Evolutionary conservation across 2,329 filamentous ascomycete species (phyloP).

Genomic region (Alternaria tenuissima): DNA sequence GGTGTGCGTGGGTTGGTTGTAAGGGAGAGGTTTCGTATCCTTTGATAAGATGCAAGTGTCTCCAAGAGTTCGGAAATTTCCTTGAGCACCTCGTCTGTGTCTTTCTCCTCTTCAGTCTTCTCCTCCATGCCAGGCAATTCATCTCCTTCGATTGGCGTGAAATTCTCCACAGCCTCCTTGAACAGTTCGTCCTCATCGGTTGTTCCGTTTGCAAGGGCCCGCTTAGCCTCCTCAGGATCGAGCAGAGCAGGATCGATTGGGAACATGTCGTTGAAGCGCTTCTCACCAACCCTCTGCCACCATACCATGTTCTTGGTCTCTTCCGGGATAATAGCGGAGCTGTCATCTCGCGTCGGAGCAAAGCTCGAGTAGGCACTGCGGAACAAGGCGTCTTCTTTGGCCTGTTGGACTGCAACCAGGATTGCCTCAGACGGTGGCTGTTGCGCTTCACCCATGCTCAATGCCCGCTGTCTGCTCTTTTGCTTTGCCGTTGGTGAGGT

Average conservation of each 20-base stretch:
- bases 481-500: slow-evolving; percentile 70
- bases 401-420: slow-evolving; percentile 58
- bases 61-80: slow-evolving; percentile 80
- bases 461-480: slow-evolving; percentile 75
- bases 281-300: slow-evolving; percentile 77
- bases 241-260: slow-evolving; percentile 60
- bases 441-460: slow-evolving; percentile 71
- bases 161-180: slow-evolving; percentile 51
- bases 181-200: slow-evolving; percentile 47
- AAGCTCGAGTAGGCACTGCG: slow-evolving; percentile 81
- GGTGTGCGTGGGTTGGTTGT: slow-evolving; percentile 71
- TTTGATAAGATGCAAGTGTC: slow-evolving; percentile 79
- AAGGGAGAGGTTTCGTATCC: slow-evolving; percentile 76
- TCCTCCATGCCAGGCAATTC: slow-evolving; percentile 34
- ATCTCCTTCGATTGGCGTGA: slow-evolving; percentile 40
- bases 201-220: slow-evolving; percentile 48
- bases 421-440: slow-evolving; percentile 56
- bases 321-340: slow-evolving; percentile 73
- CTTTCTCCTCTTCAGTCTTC: slow-evolving; percentile 62
- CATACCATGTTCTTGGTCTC: slow-evolving; percentile 73
- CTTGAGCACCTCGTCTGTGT: slow-evolving; percentile 73
- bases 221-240: slow-evolving; percentile 49
- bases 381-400: slow-evolving; percentile 77
- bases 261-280: slow-evolving; percentile 70
- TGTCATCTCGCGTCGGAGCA: slow-evolving; percentile 77